Evolutionary conservation across 139 green algal species (phyloP), one percentile per base, ranked within the genome.

Genomic region (Spirogloea muscicola): DNA sequence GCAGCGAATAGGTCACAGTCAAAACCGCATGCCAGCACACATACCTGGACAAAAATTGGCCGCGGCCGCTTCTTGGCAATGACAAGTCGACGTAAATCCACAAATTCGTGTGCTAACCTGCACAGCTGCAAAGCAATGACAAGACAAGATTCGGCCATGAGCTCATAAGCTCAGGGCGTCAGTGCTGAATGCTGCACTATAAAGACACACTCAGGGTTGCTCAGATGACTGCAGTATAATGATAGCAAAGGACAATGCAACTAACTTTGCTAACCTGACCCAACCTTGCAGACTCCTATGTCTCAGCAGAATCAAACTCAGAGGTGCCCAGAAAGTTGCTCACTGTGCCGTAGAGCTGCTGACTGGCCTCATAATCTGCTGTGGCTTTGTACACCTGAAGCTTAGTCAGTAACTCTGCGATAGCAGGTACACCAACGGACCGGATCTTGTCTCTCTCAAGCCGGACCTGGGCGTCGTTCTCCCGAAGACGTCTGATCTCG

Each of bases 311-410:
- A n/a, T n/a, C n/a, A n/a, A n/a, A n/a, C n/a, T n/a, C n/a, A n/a
- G n/a, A n/a, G n/a, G n/a, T n/a, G n/a, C n/a, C n/a, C n/a, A n/a
- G 21, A 21, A 66, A 64, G 48, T 13, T 25, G 7, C 29, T 6
- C 29, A 69, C 60, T 37, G 41, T 46, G 33, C 13, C 58, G 40
- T 38, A 74, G 9, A 74, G 51, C 9, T 5, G 5, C 9, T 27
- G 4, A 6, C 55, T 43, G 29, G 29, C 25, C 25, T 7, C 65
- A 5, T 36, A 29, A 7, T 74, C 65, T 7, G 55, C 65, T 5
- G 58, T 74, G 58, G 65, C 51, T 7, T 73, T 71, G 58, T 7
- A 77, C 33, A 74, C 65, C 58, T 74, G 65, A 5, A 74, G 58
- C 58, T 73, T 4, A 5, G 25, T 6, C 7, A 74, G 65, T 6